Percentiles rank a stretch among this genome's conserved stretches.
phyloP scores from a whole-genome alignment of 1,139 yeast species.

The Yamadazyma trypodendri region DNA sequence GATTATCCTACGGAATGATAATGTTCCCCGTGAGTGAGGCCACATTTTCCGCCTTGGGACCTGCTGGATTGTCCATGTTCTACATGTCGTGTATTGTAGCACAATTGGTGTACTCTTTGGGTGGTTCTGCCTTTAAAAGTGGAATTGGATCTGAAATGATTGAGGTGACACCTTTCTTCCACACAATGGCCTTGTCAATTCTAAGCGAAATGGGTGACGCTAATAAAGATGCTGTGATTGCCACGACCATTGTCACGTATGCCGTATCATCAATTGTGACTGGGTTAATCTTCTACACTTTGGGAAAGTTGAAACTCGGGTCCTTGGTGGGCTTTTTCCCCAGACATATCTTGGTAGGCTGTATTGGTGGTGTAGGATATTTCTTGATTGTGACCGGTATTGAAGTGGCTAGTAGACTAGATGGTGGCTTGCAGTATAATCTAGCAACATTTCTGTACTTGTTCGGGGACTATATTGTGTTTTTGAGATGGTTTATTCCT shows the following conservation, averaged over 20 bases:
- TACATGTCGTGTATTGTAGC: slow-evolving; percentile 86
- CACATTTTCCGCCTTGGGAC: slow-evolving; percentile 72
- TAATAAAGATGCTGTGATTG: slow-evolving; percentile 60
- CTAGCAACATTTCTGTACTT: slow-evolving; percentile 52
- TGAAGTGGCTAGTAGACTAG: slow-evolving; percentile 80
- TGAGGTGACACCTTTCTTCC: slow-evolving; percentile 96
- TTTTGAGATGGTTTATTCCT: slow-evolving; percentile 76
- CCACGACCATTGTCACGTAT: slow-evolving; percentile 86
- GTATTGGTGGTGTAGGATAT: slow-evolving; percentile 98
- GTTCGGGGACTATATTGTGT: slow-evolving; percentile 33
- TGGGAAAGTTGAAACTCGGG: slow-evolving; percentile 82
- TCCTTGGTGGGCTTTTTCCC: slow-evolving; percentile 93
- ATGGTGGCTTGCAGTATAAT: slow-evolving; percentile 69
- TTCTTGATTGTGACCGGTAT: slow-evolving; percentile 86
- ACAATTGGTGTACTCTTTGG: slow-evolving; percentile 82
- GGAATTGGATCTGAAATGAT: slow-evolving; percentile 98
- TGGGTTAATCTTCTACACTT: slow-evolving; percentile 70
- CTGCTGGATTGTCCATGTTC: slow-evolving; percentile 91
- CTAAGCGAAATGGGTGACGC: slow-evolving; percentile 52
- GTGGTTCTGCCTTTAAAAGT: slow-evolving; percentile 84
- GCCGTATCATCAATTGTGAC: slow-evolving; percentile 83
- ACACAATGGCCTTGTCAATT: slow-evolving; percentile 83
- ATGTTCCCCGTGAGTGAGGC: slow-evolving; percentile 88
- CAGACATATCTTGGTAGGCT: slow-evolving; percentile 90
- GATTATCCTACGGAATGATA: slow-evolving; percentile 95